Evolutionary conservation across 306 rosid species (phyloP).

Genomic region (Betula pendula): DNA sequence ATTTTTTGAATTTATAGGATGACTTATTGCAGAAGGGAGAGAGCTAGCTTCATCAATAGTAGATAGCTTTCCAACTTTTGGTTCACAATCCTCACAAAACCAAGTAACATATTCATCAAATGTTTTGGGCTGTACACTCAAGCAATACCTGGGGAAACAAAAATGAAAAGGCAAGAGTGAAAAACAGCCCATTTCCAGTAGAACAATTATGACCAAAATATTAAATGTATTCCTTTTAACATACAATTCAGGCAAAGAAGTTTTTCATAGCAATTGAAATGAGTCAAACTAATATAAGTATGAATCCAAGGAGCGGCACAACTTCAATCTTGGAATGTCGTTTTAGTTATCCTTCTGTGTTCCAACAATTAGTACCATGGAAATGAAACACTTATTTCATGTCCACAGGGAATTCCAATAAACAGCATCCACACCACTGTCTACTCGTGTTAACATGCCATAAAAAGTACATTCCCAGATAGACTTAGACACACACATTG

Average conservation of each 20-base stretch:
- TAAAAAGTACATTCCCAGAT: background rate
- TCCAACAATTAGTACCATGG: background rate
- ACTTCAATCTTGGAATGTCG: background rate
- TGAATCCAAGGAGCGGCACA: background rate
- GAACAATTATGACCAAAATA: background rate
- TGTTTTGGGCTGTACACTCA: constrained; percentile 38
- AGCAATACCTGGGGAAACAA: constrained; percentile 55
- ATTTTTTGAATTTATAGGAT: constrained; percentile 9
- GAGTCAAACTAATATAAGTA: background rate
- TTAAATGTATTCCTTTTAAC: background rate
- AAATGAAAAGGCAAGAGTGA: background rate
- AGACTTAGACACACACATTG: background rate
- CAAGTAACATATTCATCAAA: constrained; percentile 45
- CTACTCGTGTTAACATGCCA: background rate
- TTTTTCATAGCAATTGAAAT: background rate
- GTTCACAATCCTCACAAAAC: constrained; percentile 76
- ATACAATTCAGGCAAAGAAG: background rate
- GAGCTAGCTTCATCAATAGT: constrained; percentile 16
- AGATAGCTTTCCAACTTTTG: constrained; percentile 24
- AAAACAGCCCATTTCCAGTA: constrained; percentile 4
- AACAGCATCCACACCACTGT: background rate
- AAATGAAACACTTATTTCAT: background rate
- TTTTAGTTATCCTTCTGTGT: background rate
- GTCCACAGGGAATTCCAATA: background rate
- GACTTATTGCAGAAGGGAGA: constrained; percentile 10